phyloP scores from a whole-genome alignment of 768 basidiomycete genomes.

The Calocybe indica region DNA sequence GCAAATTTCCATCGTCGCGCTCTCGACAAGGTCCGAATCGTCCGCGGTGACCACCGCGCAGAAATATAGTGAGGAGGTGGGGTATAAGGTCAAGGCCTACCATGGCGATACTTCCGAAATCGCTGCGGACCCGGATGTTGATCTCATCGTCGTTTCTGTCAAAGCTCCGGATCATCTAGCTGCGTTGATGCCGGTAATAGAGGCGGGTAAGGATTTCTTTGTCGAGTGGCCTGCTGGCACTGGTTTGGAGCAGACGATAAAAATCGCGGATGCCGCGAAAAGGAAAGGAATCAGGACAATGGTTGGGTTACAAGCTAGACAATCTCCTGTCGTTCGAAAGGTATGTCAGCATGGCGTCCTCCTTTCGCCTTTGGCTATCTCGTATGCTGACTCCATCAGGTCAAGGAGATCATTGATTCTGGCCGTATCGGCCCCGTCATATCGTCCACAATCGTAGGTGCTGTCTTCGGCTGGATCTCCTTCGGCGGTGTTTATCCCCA shows the following conservation, averaged over 20 bases:
- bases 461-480: background rate
- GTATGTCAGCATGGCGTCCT: constrained; percentile 9
- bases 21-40: constrained; percentile 25
- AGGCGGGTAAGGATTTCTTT: constrained; percentile 31
- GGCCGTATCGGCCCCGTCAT: constrained; percentile 24
- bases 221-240: constrained; percentile 35
- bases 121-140: constrained; percentile 28
- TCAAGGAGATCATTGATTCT: constrained; percentile 22
- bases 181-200: constrained; percentile 24
- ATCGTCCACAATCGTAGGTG: constrained; percentile 18
- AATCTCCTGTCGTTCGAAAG: constrained; percentile 21
- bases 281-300: constrained; percentile 22
- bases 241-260: constrained; percentile 22
- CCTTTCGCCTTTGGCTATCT: background rate
- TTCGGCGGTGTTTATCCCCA: no score
- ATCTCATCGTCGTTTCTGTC: constrained; percentile 29
- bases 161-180: constrained; percentile 24
- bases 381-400: constrained; percentile 9
- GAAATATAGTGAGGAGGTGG: constrained; percentile 19
- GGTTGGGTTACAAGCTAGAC: constrained; percentile 29
- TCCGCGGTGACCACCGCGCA: constrained; percentile 24
- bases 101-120: constrained; percentile 23
- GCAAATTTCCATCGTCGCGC: constrained; percentile 23
- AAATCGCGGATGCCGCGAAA: constrained; percentile 25
- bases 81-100: constrained; percentile 25